Base-by-base conservation (phyloP, 345 rosid species). In the Hypericum perforatum region DNA sequence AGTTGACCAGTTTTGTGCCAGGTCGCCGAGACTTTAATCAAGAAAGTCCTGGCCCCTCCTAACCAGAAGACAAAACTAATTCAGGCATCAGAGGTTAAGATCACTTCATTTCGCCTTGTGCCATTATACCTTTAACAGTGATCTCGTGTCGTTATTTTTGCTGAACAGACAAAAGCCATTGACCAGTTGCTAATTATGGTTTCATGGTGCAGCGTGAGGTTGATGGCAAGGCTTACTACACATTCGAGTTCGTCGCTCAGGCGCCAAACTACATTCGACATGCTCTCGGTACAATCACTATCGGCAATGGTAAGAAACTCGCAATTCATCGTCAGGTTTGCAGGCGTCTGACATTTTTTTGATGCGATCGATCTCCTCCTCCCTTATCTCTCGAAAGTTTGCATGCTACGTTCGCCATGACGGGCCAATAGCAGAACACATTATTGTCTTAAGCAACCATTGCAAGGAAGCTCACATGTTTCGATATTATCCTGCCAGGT, bases 191-290 rank as follows among this genome's bases (percentile, higher is more conserved):
- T 22, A 22, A 22, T 22, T 11, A 45, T 53, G 67, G 32, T 22
- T 62, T n/a, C 12, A 22, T 62, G 65, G 9, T 59, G 56, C 82
- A 91, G 96, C 86, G 77, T 42, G 88, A 81, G 39, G 85, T 65
- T 2, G 95, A 91, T 47, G 96, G 94, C 45, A 82, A 78, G 75
- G 62, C 76, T 32, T 85, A 87, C 65, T 91, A 85, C 67, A 76
- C 80, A 54, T 75, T 91, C 53, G 98, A 91, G 84, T 87, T 87
- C 61, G 52, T 82, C 50, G 87, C 76, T 61, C 78, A 75, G 60
- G 94, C 96, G 40, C 89, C 92, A 68, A 91, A 85, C 79, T 87
- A 64, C 56, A 85, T 79, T 4, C 87, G 98, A 32, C 98, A 91
- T 63, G 98, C 95, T 42, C 82, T 82, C 7, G 76, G 96, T 42